These are phyloP conservation scores for Emergomyces pasteurianus DNA, from an alignment of 2,329 filamentous ascomycete genomes.

Conservation along the genomic window DNA sequence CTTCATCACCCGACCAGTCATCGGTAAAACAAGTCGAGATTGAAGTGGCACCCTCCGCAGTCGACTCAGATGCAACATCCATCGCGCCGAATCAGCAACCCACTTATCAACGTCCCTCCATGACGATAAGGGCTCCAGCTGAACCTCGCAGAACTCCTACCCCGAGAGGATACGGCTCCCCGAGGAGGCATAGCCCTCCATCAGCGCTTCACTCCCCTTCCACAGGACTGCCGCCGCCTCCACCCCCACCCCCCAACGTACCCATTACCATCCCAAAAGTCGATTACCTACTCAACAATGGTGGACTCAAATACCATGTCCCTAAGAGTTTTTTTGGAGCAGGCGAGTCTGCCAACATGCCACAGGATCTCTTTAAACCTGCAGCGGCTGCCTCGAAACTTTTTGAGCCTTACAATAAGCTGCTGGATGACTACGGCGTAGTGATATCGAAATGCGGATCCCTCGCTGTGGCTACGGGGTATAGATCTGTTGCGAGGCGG, in stretches of 20 bases:
- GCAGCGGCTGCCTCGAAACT: slow-evolving; percentile 58
- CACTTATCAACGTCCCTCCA: slow-evolving; percentile 16
- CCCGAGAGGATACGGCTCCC: not conserved
- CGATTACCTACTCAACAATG: slow-evolving; percentile 84
- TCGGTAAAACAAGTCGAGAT: slow-evolving; percentile 23
- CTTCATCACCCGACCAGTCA: slow-evolving; percentile 22
- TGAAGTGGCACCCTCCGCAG: slow-evolving; percentile 19
- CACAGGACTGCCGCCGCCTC: slow-evolving; percentile 45
- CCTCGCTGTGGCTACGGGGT: slow-evolving; percentile 86
- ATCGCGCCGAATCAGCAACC: slow-evolving; percentile 33
- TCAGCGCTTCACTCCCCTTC: not conserved
- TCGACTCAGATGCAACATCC: slow-evolving; percentile 35
- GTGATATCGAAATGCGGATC: slow-evolving; percentile 79
- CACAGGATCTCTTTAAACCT: slow-evolving; percentile 50
- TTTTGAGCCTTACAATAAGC: slow-evolving; percentile 69
- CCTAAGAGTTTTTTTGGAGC: slow-evolving; percentile 56
- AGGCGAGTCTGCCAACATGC: slow-evolving; percentile 42
- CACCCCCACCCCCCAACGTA: slow-evolving; percentile 59
- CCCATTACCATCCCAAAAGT: slow-evolving; percentile 65
- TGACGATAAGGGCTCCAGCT: not conserved
- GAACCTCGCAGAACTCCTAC: not conserved
- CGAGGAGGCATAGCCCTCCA: not conserved
- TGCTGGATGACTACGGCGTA: slow-evolving; percentile 74
- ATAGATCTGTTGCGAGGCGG: slow-evolving; percentile 82
- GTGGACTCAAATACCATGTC: slow-evolving; percentile 60